Evolutionary conservation across 352 stramenopile species (phyloP).

Genomic region (Pythium insidiosum): DNA sequence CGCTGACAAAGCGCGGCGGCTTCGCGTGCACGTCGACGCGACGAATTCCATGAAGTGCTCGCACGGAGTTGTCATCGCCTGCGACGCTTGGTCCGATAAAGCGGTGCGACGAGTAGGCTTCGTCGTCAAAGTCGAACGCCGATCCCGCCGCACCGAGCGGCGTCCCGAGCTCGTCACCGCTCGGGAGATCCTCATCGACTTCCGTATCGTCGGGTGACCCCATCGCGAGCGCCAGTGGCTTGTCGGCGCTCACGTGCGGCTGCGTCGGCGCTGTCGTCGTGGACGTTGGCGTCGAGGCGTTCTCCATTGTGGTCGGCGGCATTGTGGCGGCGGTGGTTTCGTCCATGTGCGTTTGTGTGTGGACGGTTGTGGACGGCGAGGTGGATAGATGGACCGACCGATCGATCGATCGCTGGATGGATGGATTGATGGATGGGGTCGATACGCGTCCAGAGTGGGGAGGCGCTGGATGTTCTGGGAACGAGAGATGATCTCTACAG

Average conservation of each 20-base stretch:
- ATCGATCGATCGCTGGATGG: no score
- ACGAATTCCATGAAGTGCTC: slow-evolving; percentile 47
- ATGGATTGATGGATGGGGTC: no score
- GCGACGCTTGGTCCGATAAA: slow-evolving; percentile 54
- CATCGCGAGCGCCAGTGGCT: no score
- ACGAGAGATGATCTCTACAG: no score
- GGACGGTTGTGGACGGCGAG: no score
- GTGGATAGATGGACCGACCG: no score
- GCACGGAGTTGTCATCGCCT: slow-evolving; percentile 25
- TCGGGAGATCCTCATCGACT: slow-evolving; percentile 17
- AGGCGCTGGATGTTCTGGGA: no score
- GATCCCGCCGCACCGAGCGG: slow-evolving; percentile 33
- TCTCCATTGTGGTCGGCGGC: no score
- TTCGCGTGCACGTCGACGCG: slow-evolving; percentile 56
- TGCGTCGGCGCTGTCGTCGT: neutral
- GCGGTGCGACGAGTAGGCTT: slow-evolving; percentile 35
- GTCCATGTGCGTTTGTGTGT: no score
- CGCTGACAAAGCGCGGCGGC: slow-evolving; percentile 55
- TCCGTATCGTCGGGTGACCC: slow-evolving; percentile 16
- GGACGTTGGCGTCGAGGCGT: neutral
- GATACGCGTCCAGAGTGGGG: no score
- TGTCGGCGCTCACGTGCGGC: neutral
- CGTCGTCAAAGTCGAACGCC: slow-evolving; percentile 43
- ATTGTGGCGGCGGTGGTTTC: no score
- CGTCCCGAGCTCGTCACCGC: slow-evolving; percentile 43